Evolutionary conservation across 305 asterid species (phyloP).

Genomic region (Fraxinus velutina): DNA sequence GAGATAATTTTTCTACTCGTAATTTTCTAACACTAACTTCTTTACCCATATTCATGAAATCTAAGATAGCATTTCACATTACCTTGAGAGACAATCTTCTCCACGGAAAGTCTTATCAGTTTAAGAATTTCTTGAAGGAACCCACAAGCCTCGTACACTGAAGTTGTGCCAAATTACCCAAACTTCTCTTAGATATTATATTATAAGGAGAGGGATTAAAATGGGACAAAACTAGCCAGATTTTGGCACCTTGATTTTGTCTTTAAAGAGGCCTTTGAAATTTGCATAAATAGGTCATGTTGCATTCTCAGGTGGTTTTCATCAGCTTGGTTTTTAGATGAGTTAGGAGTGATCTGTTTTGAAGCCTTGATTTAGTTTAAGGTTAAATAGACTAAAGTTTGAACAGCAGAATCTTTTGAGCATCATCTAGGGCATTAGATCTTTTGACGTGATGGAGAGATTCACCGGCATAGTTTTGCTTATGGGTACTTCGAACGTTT

Average conservation of each 20-base stretch:
- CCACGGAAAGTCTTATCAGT: not conserved
- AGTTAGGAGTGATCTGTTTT: not conserved
- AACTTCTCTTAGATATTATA: not conserved
- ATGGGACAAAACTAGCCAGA: not conserved
- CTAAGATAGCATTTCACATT: not conserved
- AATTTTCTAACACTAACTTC: not conserved
- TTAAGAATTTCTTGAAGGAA: not conserved
- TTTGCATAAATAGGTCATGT: not conserved
- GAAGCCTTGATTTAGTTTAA: not conserved
- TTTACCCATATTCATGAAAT: not conserved
- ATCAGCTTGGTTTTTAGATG: not conserved
- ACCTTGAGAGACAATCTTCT: not conserved
- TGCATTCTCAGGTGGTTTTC: not conserved
- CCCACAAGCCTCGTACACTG: not conserved
- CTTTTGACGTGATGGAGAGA: not conserved
- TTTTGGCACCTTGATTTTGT: not conserved
- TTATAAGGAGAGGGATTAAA: not conserved
- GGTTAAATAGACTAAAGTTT: not conserved
- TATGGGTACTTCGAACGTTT: not conserved
- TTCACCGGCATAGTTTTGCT: not conserved
- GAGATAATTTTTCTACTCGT: not conserved
- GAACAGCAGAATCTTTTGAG: not conserved
- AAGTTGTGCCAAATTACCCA: not conserved
- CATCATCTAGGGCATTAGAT: not conserved
- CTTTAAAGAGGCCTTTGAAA: not conserved